These are phyloP conservation scores for Ulota crispa DNA, from an alignment of 225 moss, liverwort and hornwort genomes.

Conservation along the genomic window DNA sequence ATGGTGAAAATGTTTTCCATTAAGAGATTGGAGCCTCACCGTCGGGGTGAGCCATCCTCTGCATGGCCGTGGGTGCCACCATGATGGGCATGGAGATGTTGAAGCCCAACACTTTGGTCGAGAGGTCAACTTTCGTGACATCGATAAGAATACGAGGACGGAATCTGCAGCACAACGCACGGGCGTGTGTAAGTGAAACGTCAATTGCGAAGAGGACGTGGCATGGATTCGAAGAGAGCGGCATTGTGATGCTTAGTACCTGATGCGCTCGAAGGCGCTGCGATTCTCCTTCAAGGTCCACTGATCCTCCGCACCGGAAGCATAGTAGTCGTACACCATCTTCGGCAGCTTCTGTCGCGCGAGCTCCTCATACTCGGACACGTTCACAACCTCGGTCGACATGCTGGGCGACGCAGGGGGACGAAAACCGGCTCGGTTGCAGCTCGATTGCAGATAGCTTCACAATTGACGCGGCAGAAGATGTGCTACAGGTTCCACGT, in stretches of 20 bases:
- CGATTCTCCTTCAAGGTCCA: conserved; percentile 80
- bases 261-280: conserved; percentile 68
- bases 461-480: not conserved
- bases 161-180: conserved; percentile 43
- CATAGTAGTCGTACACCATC: conserved; percentile 76
- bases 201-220: not conserved
- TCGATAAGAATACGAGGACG: conserved; percentile 82
- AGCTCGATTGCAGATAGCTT: not conserved
- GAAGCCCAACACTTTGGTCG: conserved; percentile 72
- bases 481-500: conserved; percentile 29
- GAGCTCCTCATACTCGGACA: conserved; percentile 62
- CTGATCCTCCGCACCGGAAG: conserved; percentile 73
- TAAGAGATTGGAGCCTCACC: conserved; percentile 21
- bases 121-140: conserved; percentile 63
- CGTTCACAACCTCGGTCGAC: conserved; percentile 64
- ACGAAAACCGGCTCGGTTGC: not conserved
- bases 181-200: not conserved
- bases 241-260: conserved; percentile 27
- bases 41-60: conserved; percentile 81
- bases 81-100: conserved; percentile 93
- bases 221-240: too few relatives aligned
- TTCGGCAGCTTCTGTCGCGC: conserved; percentile 78
- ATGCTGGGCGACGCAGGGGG: conserved; percentile 13
- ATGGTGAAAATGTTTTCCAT: not conserved
- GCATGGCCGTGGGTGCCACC: conserved; percentile 92